Evolutionary conservation across 441 rosid genomes (phyloP), one percentile per base, ranked within the genome.

Genomic region (Geranium incanum): DNA sequence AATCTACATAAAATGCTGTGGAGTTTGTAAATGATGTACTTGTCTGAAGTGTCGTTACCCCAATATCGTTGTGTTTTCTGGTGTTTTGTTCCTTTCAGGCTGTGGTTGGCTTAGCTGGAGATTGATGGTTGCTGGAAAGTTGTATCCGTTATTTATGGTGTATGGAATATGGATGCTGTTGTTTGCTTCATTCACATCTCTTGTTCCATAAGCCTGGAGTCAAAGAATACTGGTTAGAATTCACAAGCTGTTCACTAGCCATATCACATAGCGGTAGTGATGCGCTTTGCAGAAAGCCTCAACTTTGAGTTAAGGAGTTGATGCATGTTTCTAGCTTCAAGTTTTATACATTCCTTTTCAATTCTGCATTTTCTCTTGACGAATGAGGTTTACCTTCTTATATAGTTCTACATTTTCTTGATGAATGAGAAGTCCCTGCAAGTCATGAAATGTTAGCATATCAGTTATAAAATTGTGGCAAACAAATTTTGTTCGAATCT

Each of bases 81-180:
- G 60, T 70, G 77, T 66, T 37, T 83, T 81, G 52, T 75, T 84
- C 74, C 60, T 84, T n/a, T 50, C 82, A 62, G 85, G 83, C 45
- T 77, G 86, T 75, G 94, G 87, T 75, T 86, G 88, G 82, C 85
- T 84, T 70, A 88, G 79, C 76, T 89, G 88, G 84, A 90, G 91
- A 71, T 68, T 79, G 7, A 79, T 71, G 33, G 86, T 80, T 69
- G 75, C 82, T 50, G 75, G 82, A 71, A 78, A 66, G 67, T 80
- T 85, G 55, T 81, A 76, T 67, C 72, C 84, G 50, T 70, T 81
- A 78, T 74, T 76, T 77, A 73, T 55, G 59, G 77, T 72, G 72
- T 59, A 73, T 39, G 77, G 71, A 68, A 78, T 74, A 48, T 69
- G 59, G 73, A 74, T 74, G 69, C 79, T 77, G 60, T 80, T 76